Conservation (phyloP, 495 filamentous ascomycete genomes). For the Podospora fimiseda region DNA sequence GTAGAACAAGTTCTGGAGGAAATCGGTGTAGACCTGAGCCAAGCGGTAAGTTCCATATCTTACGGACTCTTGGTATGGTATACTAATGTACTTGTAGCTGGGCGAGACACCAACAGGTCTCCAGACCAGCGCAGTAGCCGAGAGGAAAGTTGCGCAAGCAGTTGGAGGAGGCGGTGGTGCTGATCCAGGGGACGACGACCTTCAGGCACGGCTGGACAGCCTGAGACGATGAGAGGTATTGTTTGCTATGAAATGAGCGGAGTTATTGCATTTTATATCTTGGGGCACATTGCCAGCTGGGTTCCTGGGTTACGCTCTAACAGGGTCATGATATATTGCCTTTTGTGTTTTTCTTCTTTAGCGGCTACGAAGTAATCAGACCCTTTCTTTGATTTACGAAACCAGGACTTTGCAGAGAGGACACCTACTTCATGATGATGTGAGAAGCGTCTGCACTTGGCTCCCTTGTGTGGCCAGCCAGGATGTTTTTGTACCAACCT, state of each 20-base stretch:
- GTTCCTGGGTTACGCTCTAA: background rate
- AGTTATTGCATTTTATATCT: background rate
- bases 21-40: constrained; percentile 87
- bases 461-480: background rate
- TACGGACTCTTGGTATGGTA: background rate
- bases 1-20: constrained; percentile 94
- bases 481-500: too few species aligned
- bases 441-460: too few species aligned
- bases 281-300: background rate
- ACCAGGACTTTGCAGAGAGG: too few species aligned
- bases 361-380: background rate
- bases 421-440: too few species aligned
- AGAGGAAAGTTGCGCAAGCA: constrained; percentile 66
- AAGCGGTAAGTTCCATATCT: constrained; percentile 55
- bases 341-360: background rate
- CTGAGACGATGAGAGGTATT: constrained; percentile 39
- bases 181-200: constrained; percentile 64
- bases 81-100: constrained; percentile 45
- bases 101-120: constrained; percentile 73
- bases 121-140: constrained; percentile 50
- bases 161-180: constrained; percentile 57
- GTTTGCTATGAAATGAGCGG: background rate
- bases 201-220: constrained; percentile 77
- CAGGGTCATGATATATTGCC: background rate
- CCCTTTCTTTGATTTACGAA: too few species aligned